Conservation (phyloP, 306 rosid genomes). For the Echinosophora koreensis region DNA sequence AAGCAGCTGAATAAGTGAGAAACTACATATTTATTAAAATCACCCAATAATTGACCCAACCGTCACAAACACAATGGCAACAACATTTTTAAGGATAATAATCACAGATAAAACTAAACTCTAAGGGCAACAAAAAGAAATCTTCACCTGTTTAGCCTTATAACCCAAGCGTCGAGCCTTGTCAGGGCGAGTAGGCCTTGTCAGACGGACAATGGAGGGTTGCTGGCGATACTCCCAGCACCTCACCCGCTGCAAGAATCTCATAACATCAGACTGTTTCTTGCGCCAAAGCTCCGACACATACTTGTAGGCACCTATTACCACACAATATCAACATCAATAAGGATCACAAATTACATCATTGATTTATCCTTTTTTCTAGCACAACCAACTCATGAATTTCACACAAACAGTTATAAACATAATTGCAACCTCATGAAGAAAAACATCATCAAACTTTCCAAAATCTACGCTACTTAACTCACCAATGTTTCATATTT, state of each 20-base stretch:
- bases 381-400: not conserved
- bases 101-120: not conserved
- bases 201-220: slow-evolving; percentile 84
- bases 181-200: slow-evolving; percentile 83
- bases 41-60: not conserved
- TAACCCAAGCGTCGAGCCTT: slow-evolving; percentile 91
- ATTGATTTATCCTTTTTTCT: not conserved
- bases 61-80: not conserved
- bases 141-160: slow-evolving; percentile 84
- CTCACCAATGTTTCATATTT: not conserved
- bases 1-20: not conserved
- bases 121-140: not conserved
- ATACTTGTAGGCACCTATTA: slow-evolving; percentile 85
- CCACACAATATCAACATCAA: slow-evolving; percentile 1
- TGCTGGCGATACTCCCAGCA: slow-evolving; percentile 95
- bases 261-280: slow-evolving; percentile 88
- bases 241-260: slow-evolving; percentile 89
- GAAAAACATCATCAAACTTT: not conserved
- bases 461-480: not conserved
- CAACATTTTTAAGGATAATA: not conserved
- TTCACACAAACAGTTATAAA: not conserved
- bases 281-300: slow-evolving; percentile 92
- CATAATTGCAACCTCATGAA: not conserved
- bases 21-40: not conserved
- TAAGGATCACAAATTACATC: not conserved